Evolutionary conservation across 371 early-diverging fungal species (phyloP).

Genomic region (Mucor mucedo): DNA sequence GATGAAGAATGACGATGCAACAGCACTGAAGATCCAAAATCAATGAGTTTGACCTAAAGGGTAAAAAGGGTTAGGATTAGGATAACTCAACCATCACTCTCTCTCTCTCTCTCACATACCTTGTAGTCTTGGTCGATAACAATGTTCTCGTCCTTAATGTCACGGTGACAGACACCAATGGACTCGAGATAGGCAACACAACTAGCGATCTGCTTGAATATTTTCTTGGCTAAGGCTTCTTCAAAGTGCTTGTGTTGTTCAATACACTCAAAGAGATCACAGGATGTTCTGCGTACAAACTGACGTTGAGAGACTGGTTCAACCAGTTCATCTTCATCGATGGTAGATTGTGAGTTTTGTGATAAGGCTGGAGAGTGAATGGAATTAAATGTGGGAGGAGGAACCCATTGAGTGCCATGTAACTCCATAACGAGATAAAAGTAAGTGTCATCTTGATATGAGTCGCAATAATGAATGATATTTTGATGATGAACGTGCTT

Average conservation of each 20-base stretch:
- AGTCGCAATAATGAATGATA: conserved; percentile 73
- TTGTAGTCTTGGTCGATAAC: conserved; percentile 69
- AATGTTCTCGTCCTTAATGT: conserved; percentile 80
- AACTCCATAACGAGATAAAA: conserved; percentile 81
- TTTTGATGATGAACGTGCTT: conserved; percentile 72
- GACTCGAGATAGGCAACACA: conserved; percentile 70
- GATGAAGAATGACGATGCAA: conserved; percentile 30
- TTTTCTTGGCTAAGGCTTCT: conserved; percentile 60
- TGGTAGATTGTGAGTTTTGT: conserved; percentile 38
- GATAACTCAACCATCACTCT: no score
- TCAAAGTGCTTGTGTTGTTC: conserved; percentile 68
- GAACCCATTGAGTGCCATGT: conserved; percentile 75
- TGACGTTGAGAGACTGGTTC: conserved; percentile 26
- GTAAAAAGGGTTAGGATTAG: neutral
- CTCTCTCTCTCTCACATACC: conserved; percentile 26
- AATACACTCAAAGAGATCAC: conserved; percentile 85
- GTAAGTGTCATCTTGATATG: conserved; percentile 67
- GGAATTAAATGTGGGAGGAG: conserved; percentile 10
- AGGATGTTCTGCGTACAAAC: conserved; percentile 59
- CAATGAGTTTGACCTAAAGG: conserved; percentile 76
- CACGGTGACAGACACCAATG: conserved; percentile 66
- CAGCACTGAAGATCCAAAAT: conserved; percentile 72
- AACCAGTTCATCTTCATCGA: conserved; percentile 23
- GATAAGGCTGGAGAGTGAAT: conserved; percentile 39
- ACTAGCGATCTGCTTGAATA: conserved; percentile 75